Evolutionary conservation across 495 filamentous ascomycete species (phyloP).

Genomic region (Penicillium daleae): DNA sequence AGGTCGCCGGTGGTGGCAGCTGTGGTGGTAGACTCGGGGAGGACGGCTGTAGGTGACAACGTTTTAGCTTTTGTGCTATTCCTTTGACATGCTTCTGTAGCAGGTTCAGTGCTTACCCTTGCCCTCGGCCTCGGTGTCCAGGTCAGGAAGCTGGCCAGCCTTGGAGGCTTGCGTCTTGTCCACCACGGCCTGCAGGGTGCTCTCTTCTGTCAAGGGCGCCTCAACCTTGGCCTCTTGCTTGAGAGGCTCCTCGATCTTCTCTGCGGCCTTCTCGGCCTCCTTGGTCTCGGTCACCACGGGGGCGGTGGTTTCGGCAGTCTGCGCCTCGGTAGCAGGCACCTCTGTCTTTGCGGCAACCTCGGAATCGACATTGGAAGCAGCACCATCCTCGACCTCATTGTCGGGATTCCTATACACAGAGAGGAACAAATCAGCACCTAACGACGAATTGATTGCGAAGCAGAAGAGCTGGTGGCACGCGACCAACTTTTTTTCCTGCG

Average conservation of each 20-base stretch:
- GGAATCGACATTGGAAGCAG: slow-evolving; percentile 36
- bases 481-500: slow-evolving; percentile 20
- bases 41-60: slow-evolving; percentile 19
- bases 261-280: slow-evolving; percentile 20
- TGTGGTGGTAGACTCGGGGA: slow-evolving; percentile 28
- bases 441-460: background rate
- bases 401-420: slow-evolving; percentile 34
- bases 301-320: slow-evolving; percentile 28
- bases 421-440: background rate
- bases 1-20: slow-evolving; percentile 24
- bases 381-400: slow-evolving; percentile 46
- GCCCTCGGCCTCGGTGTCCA: slow-evolving; percentile 25
- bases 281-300: slow-evolving; percentile 18
- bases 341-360: slow-evolving; percentile 30
- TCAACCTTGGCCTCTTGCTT: slow-evolving; percentile 29
- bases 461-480: slow-evolving; percentile 14
- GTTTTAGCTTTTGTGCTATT: background rate
- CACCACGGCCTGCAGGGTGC: slow-evolving; percentile 26
- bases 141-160: slow-evolving; percentile 23
- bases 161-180: slow-evolving; percentile 38
- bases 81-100: background rate
- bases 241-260: slow-evolving; percentile 1
- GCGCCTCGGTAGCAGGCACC: slow-evolving; percentile 28
- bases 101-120: slow-evolving; percentile 19
- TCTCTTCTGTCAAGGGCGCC: slow-evolving; percentile 27